Base-by-base conservation (phyloP, 108 stramenopile genomes). In the Cylindrotheca closterium region DNA sequence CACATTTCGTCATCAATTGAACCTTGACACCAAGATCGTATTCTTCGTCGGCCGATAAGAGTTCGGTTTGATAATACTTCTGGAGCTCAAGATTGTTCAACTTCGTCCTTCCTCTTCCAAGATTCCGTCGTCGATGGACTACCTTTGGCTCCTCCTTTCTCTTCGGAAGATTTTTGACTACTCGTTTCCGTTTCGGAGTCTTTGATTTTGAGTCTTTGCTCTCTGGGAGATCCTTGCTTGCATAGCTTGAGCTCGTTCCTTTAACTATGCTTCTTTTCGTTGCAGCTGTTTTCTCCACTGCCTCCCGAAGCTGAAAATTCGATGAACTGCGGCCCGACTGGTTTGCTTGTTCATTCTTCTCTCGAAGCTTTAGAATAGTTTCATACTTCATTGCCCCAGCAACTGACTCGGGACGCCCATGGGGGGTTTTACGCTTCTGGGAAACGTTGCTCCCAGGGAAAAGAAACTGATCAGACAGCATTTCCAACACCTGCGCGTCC, bases 1-100 rank as follows among this genome's bases (percentile, higher is more conserved):
- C 86, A 55, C 91, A 93, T 53, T 78, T 61, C 17, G 87, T 66
- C 88, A 93, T 88, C 34, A 93, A 76, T 33, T 82, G 74, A 21
- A 89, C 72, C 58, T 86, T 79, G 73, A 82, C 80, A 0, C 88
- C 91, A 10, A 87, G 58, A 1, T 73, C 73, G 60, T 86, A 93
- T 54, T 93, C 91, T 62, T 93, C 86, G 33, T 83, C 82, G 4
- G 86, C 66, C 0, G 73, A 78, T 17, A 93, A 55, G 8, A 93
- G 72, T 50, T 84, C 81, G 1, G 91, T 93, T 15, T 77, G 57
- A 54, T 88, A 93, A 55, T 88, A 93, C 32, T 79, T 73, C 46
- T 87, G 83, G 24, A 92, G 51, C 60, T 87, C 81, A 2, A 75
- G 34, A 30, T 73, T 69, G 63, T 57, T 67, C 21, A 31, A 30